Conservation (phyloP, 345 rosid genomes). For the Angophora floribunda region DNA sequence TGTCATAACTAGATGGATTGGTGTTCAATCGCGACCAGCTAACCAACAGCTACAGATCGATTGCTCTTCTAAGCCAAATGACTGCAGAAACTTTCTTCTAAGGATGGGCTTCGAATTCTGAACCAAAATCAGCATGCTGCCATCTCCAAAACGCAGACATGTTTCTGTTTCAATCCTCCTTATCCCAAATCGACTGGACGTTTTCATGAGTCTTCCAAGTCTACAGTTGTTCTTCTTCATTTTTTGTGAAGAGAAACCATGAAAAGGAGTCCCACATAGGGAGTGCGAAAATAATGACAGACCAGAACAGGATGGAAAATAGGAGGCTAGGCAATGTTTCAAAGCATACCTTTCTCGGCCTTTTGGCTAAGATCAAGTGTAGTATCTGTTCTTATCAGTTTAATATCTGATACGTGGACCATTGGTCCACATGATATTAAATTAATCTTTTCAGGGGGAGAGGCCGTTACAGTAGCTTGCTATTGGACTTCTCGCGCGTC, state of each 20-base stretch:
- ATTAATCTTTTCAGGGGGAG: not conserved
- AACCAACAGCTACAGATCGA: too few species aligned
- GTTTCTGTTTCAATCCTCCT: not conserved
- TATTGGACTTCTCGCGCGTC: not conserved
- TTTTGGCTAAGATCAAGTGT: conserved; percentile 51
- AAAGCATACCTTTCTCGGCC: conserved; percentile 42
- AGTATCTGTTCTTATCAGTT: conserved; percentile 45
- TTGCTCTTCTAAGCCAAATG: not conserved
- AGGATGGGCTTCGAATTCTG: not conserved
- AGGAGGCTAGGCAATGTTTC: accelerated
- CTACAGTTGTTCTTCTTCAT: not conserved
- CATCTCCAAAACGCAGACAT: not conserved
- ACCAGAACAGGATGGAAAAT: not conserved
- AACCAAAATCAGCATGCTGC: not conserved
- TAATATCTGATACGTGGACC: conserved; percentile 33
- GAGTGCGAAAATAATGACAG: not conserved
- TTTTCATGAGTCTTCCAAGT: not conserved
- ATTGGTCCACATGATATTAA: conserved; percentile 3
- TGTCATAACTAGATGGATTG: too few species aligned
- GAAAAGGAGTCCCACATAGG: not conserved
- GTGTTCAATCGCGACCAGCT: too few species aligned
- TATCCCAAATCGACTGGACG: not conserved
- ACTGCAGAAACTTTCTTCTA: not conserved
- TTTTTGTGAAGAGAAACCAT: not conserved
- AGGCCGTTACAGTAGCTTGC: too few species aligned